Conservation (phyloP, 2,329 filamentous ascomycete species). For the Venturiaceae sp. region DNA sequence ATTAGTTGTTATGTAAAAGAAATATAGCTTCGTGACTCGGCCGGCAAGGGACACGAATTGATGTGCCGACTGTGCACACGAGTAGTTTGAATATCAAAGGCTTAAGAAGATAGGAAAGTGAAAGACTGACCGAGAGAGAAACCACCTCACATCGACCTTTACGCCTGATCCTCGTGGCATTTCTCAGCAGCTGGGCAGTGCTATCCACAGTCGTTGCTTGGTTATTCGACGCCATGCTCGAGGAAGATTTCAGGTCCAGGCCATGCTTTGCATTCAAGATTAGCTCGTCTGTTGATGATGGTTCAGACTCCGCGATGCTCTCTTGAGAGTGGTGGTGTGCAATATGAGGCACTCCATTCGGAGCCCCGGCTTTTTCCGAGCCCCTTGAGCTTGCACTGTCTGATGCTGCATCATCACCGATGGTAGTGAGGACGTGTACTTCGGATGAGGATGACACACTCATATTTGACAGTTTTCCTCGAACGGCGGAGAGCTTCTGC, state of each 20-base stretch:
- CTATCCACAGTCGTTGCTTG: not conserved
- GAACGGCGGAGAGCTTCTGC: constrained; percentile 15
- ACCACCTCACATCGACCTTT: constrained; percentile 51
- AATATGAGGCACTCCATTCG: not conserved
- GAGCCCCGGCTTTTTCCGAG: constrained; percentile 23
- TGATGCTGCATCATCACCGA: constrained; percentile 38
- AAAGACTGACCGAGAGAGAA: constrained; percentile 42
- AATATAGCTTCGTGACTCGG: too few species aligned
- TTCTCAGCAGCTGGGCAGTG: constrained; percentile 21
- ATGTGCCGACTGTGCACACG: too few species aligned
- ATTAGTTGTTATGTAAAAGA: too few species aligned
- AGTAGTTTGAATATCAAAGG: too few species aligned
- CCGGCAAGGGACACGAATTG: too few species aligned
- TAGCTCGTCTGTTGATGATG: not conserved
- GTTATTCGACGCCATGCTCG: not conserved
- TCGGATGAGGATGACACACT: constrained; percentile 45
- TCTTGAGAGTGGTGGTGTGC: constrained; percentile 2
- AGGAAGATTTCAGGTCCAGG: not conserved
- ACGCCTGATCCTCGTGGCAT: constrained; percentile 38
- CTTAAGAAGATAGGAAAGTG: too few species aligned
- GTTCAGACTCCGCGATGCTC: not conserved
- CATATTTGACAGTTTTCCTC: constrained; percentile 35
- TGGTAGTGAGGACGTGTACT: constrained; percentile 33
- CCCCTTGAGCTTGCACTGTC: constrained; percentile 45
- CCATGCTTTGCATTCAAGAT: not conserved